Evolutionary conservation across 2,329 filamentous ascomycete genomes (phyloP).

Genomic region (Aspergillus transmontanensis): DNA sequence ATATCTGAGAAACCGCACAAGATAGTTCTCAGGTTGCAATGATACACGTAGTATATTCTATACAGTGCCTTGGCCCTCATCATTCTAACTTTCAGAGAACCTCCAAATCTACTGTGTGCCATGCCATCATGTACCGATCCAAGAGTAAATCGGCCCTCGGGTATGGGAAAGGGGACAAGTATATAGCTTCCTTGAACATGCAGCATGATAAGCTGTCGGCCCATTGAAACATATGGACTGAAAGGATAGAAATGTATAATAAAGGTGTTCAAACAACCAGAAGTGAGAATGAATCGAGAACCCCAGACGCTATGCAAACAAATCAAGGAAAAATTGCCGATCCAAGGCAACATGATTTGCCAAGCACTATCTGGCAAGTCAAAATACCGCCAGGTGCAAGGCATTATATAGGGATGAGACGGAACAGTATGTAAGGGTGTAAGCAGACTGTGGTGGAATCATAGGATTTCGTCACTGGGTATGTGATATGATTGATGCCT

Average conservation of each 20-base stretch:
- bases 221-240: slow-evolving; percentile 5
- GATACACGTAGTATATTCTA: not conserved
- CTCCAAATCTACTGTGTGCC: slow-evolving; percentile 1
- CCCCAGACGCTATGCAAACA: slow-evolving; percentile 43
- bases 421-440: slow-evolving; percentile 13
- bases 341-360: slow-evolving; percentile 20
- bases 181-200: not conserved
- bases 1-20: not conserved
- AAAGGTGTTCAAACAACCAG: slow-evolving; percentile 5
- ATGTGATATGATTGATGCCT: slow-evolving; percentile 4
- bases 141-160: not conserved
- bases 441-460: slow-evolving; percentile 10
- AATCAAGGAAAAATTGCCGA: slow-evolving; percentile 28
- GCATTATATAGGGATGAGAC: slow-evolving; percentile 23
- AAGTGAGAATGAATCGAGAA: slow-evolving; percentile 27
- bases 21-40: not conserved
- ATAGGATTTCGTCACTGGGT: slow-evolving; percentile 12
- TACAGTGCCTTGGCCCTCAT: not conserved
- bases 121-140: not conserved
- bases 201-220: slow-evolving; percentile 10
- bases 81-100: not conserved
- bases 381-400: slow-evolving; percentile 11
- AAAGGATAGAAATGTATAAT: slow-evolving; percentile 17
- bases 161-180: not conserved
- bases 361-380: slow-evolving; percentile 17